A percentile compares a stretch with the other conserved stretches of the same genome.
These are phyloP conservation scores for Biscogniauxia marginata DNA, from an alignment of 2,329 filamentous ascomycete species.

Conservation along the genomic window DNA sequence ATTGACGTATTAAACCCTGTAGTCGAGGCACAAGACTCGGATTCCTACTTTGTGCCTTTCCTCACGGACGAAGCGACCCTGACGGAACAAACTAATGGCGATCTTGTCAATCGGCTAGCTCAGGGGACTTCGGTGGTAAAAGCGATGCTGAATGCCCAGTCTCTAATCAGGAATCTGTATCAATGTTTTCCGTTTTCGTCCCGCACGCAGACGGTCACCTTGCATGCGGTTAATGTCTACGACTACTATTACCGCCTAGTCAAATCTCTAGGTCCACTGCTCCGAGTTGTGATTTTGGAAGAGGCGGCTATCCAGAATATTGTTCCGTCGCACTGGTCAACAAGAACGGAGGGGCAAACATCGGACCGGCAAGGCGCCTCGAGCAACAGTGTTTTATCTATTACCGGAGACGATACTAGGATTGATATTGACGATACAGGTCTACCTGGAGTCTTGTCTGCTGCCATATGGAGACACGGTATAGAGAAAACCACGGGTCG, in stretches of 20 bases:
- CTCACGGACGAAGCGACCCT: slow-evolving; percentile 44
- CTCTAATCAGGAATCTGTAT: slow-evolving; percentile 71
- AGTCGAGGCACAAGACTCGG: slow-evolving; percentile 47
- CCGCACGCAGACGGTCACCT: slow-evolving; percentile 62
- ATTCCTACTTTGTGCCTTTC: slow-evolving; percentile 70
- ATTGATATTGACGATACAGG: slow-evolving; percentile 28
- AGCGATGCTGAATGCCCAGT: slow-evolving; percentile 73
- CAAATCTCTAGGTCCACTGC: slow-evolving; percentile 70
- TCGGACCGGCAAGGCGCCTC: slow-evolving; percentile 15
- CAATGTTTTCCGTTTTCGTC: slow-evolving; percentile 71
- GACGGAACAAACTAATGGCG: slow-evolving; percentile 30
- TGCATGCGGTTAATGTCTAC: slow-evolving; percentile 76
- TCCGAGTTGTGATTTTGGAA: slow-evolving; percentile 81
- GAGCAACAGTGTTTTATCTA: slow-evolving; percentile 7
- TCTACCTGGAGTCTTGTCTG: slow-evolving; percentile 24
- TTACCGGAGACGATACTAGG: slow-evolving; percentile 6
- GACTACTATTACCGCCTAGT: slow-evolving; percentile 80
- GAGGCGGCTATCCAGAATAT: slow-evolving; percentile 72
- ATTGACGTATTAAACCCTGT: slow-evolving; percentile 69
- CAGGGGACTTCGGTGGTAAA: slow-evolving; percentile 78
- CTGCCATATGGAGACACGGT: slow-evolving; percentile 24
- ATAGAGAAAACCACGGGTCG: slow-evolving; percentile 14
- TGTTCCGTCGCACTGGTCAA: slow-evolving; percentile 68
- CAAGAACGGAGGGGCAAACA: slow-evolving; percentile 28
- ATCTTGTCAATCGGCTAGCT: slow-evolving; percentile 42